Conservation (phyloP, 306 rosid genomes). For the Dalbergia cultrata region DNA sequence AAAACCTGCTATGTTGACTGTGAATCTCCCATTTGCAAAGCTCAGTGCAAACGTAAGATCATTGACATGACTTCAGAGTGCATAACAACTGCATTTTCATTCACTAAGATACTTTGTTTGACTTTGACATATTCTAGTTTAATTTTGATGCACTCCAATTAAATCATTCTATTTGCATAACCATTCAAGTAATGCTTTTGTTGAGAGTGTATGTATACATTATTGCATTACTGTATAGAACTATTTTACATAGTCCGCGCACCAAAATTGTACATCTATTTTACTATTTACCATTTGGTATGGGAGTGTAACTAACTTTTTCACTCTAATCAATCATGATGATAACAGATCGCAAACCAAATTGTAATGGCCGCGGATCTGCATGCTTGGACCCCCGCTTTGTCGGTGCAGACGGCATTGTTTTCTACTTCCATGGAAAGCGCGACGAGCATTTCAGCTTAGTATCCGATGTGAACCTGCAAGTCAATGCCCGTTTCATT, state of each 20-base stretch:
- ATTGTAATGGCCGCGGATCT: constrained; percentile 78
- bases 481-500: constrained; percentile 78
- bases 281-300: neutral
- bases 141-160: too few species aligned
- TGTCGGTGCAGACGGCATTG: constrained; percentile 80
- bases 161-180: too few species aligned
- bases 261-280: neutral
- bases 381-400: constrained; percentile 91
- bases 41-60: constrained; percentile 77
- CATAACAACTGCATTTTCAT: neutral
- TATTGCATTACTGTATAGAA: too few species aligned
- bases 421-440: constrained; percentile 90
- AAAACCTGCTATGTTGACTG: constrained; percentile 81
- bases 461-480: constrained; percentile 72
- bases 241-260: too few species aligned
- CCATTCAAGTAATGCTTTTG: too few species aligned
- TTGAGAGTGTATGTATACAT: too few species aligned
- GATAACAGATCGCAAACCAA: constrained; percentile 67
- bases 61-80: neutral
- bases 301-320: constrained; percentile 14
- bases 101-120: neutral
- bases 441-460: constrained; percentile 72
- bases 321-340: neutral
- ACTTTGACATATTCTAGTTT: too few species aligned
- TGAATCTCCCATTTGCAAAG: constrained; percentile 70